Evolutionary conservation across 2,329 filamentous ascomycete genomes (phyloP), one percentile per base, ranked within the genome.

Genomic region (Helotiales sp.): DNA sequence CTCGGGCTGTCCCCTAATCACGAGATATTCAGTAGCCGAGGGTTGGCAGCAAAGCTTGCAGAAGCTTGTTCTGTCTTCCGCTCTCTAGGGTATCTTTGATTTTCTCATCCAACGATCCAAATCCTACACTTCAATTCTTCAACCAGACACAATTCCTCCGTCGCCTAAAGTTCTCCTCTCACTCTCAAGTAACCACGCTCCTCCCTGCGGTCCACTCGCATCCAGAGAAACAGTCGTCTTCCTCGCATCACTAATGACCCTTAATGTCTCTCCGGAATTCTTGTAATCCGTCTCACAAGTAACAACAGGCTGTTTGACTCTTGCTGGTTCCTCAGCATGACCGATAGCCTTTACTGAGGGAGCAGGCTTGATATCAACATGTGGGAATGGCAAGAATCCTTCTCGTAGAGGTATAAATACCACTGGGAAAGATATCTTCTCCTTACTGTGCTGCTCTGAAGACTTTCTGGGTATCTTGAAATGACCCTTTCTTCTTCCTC

Each of bases 371-470:
- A 98, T 88, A 51, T 96, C 92, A 2, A 98, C 79, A 7, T 75
- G 81, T 0, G 95, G 95, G 27, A 92, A 84, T 0, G 91, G 80
- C n/a, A 95, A 74, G 69, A 85, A 85, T 0, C 95, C 93, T 27
- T 91, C 80, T 53, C 88, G 83, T 46, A 96, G 80, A 0, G 95
- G 92, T 12, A 98, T 85, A 9, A 98, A 77, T 53, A 96, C 78
- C 7, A 98, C 74, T 0, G 86, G 82, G 62, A 96, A 86, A 4
- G 72, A 59, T 22, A 67, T 47, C 17, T 57, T 81, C 54, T 81
- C 75, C 9, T 55, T 59, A 0, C 77, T 80, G 15, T 78, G 73
- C 2, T 77, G 72, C 6, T 76, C 77, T 7, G 76, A 78, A 27
- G 72, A 71, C 9, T 61, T 59, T 3, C 71, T 72, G 0, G 83